These are phyloP conservation scores for Coniochaeta ligniaria DNA, from an alignment of 2,329 filamentous ascomycete species.

Conservation along the genomic window DNA sequence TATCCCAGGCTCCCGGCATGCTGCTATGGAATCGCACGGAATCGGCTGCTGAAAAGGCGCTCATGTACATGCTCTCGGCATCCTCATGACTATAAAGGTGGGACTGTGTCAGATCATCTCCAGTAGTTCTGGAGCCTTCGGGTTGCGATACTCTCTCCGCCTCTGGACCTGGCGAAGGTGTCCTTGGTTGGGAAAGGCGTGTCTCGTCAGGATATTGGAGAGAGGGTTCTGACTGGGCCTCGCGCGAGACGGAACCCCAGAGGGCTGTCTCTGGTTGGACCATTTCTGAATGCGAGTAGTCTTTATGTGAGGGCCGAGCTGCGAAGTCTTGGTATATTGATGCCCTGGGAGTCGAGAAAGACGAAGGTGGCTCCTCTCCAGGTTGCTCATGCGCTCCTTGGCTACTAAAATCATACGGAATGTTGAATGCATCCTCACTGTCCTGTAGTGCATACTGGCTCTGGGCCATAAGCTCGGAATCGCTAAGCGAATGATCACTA, in stretches of 20 bases:
- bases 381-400: constrained; percentile 26
- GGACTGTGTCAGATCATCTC: constrained; percentile 54
- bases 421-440: constrained; percentile 49
- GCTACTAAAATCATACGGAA: constrained; percentile 44
- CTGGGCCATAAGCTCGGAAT: constrained; percentile 23
- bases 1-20: constrained; percentile 49
- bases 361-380: constrained; percentile 20
- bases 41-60: constrained; percentile 49
- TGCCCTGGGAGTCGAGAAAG: constrained; percentile 45
- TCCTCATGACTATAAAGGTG: constrained; percentile 72
- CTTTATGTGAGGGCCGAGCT: not conserved
- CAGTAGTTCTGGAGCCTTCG: not conserved
- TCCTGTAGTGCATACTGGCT: constrained; percentile 32
- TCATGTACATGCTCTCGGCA: constrained; percentile 84
- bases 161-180: not conserved
- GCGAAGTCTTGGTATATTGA: constrained; percentile 33
- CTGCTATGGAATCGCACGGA: constrained; percentile 19
- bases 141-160: not conserved
- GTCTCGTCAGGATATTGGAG: constrained; percentile 15
- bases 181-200: not conserved
- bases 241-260: constrained; percentile 23
- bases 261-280: constrained; percentile 19
- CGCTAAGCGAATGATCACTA: constrained; percentile 19
- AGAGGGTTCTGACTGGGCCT: constrained; percentile 28
- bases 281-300: constrained; percentile 21